Evolutionary conservation across 768 basidiomycete genomes (phyloP).

Genomic region (Dioszegia hungarica): DNA sequence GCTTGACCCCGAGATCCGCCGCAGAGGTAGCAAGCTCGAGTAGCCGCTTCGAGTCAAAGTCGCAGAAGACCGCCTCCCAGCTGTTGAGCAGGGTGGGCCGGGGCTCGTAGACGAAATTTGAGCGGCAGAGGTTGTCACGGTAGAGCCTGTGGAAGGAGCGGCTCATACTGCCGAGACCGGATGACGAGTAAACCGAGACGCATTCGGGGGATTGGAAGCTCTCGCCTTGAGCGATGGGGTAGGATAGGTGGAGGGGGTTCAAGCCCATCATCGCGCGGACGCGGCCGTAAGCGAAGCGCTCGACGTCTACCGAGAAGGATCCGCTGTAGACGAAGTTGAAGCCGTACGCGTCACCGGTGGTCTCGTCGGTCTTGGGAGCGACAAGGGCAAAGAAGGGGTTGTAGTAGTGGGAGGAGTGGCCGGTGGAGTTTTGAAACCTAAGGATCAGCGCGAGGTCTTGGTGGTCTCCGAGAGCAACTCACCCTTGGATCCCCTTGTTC

Average conservation of each 20-base stretch:
- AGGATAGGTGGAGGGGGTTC: conserved; percentile 25
- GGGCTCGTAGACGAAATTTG: conserved; percentile 7
- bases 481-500: conserved; percentile 22
- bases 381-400: conserved; percentile 31
- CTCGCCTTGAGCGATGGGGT: conserved; percentile 10
- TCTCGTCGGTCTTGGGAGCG: conserved; percentile 14
- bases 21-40: conserved; percentile 17
- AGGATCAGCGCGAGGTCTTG: neutral
- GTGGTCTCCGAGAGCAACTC: neutral
- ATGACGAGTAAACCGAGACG: conserved; percentile 15
- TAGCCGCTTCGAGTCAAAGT: conserved; percentile 19
- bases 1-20: conserved; percentile 20
- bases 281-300: conserved; percentile 3
- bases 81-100: conserved; percentile 29
- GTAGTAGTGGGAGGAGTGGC: conserved; percentile 26
- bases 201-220: conserved; percentile 25
- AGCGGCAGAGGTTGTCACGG: conserved; percentile 18
- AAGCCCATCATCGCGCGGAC: conserved; percentile 20
- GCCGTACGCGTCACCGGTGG: conserved; percentile 19
- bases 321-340: conserved; percentile 27
- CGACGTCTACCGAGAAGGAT: conserved; percentile 18
- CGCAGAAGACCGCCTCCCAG: conserved; percentile 35
- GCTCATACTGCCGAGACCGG: conserved; percentile 25
- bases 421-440: conserved; percentile 22
- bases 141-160: conserved; percentile 24